Evolutionary conservation across 495 filamentous ascomycete species (phyloP), one percentile per base, ranked within the genome.

Genomic region (Baudoinia panamericana): DNA sequence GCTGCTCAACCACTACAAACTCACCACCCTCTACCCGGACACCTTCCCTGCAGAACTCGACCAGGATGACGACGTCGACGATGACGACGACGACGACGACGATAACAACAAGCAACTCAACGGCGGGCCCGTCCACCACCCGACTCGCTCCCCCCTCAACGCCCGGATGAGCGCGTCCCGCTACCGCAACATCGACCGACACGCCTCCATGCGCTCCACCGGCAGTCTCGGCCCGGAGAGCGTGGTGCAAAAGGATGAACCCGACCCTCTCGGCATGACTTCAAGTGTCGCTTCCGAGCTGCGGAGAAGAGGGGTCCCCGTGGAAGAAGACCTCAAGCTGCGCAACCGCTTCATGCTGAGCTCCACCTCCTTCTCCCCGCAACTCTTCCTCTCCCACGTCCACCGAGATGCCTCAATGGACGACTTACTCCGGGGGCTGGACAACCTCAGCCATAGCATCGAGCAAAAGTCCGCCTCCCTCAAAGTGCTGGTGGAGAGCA

Each of bases 401-500:
- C 92, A 97, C 59, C 75, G 78, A 28, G 71, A 73, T 21, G 87
- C 78, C 22, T 84, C 84, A 24, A 92, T 85, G 0, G 67, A 87
- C 40, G 70, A 75, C 12, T 67, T 97, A 2, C 67, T 90, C 13
- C 64, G 73, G 18, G 90, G 90, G 2, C 71, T 96, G 8, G 77
- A 90, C 26, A 72, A 79, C 32, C 71, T 97, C 3, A 85, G 84
- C 4, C 69, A 68, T 36, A 94, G 87, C 0, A 97, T 97, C 50
- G 90, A 96, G 51, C 83, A 96, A 56, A 97, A 97, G 55, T 93
- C 86, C 1, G 90, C 86, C 0, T 92, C 85, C 4, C 63, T 97
- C 25, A 97, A 97, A 57, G 81, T 92, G 1, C 70, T 97, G 3
- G 90, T 97, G 18, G 90, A 97, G 59, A 84, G 81, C 21, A 96